Percentiles rank a stretch among this genome's conserved stretches.
phyloP scores from a whole-genome alignment of 2,329 filamentous ascomycete species.

The Fusarium dimerum region DNA sequence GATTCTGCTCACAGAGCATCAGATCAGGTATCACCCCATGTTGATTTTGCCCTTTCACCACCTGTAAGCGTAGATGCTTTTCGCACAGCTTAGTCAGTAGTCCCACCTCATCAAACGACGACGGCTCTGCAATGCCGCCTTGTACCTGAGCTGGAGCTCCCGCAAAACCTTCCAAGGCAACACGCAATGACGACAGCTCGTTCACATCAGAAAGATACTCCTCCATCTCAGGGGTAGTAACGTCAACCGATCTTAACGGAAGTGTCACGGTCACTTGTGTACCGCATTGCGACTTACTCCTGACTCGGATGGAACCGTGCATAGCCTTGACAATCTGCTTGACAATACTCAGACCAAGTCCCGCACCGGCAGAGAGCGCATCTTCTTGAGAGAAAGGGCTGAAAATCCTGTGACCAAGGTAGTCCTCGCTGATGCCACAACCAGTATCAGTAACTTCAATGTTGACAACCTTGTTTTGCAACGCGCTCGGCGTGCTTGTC shows the following conservation, averaged over 20 bases:
- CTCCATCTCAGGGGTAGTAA: constrained; percentile 9
- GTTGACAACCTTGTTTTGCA: constrained; percentile 17
- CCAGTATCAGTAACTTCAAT: constrained; percentile 64
- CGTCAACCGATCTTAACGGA: constrained; percentile 24
- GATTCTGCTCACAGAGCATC: constrained; percentile 23
- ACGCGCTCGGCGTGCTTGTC: background rate
- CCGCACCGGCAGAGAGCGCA: constrained; percentile 58
- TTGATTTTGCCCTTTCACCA: constrained; percentile 1
- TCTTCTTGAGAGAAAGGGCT: constrained; percentile 67
- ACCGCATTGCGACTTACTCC: constrained; percentile 42
- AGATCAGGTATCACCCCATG: constrained; percentile 26
- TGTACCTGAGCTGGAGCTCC: background rate
- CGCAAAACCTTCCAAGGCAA: constrained; percentile 13
- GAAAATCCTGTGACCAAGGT: constrained; percentile 60
- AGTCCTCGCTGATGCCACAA: constrained; percentile 64
- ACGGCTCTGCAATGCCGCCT: constrained; percentile 1
- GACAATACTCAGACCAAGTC: constrained; percentile 67
- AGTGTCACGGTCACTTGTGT: constrained; percentile 38
- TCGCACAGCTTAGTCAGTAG: constrained; percentile 10
- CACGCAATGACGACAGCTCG: constrained; percentile 32
- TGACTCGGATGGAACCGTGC: constrained; percentile 58
- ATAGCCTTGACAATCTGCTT: constrained; percentile 60
- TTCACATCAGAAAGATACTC: constrained; percentile 31
- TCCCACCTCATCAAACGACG: constrained; percentile 2
- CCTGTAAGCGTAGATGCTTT: constrained; percentile 16